Conservation (phyloP, 208 protist genomes). For the Crithidia brevicula region DNA sequence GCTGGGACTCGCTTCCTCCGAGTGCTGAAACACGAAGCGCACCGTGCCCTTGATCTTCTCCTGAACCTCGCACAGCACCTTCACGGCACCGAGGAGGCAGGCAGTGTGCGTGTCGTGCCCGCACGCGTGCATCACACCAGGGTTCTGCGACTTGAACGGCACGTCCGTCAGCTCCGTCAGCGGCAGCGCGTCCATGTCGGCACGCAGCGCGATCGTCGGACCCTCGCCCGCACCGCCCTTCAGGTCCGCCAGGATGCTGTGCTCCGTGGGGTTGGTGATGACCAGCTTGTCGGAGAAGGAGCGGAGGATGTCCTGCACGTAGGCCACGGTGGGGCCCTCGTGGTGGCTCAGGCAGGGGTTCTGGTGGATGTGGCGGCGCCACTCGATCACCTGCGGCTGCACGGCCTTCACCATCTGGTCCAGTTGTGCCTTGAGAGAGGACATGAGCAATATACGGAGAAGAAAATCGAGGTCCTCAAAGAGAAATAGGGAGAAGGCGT, state of each 20-base stretch:
- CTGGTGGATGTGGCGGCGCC: conserved; percentile 66
- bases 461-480: too few species aligned
- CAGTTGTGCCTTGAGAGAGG: conserved; percentile 26
- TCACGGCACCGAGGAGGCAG: conserved; percentile 53
- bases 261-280: conserved; percentile 39
- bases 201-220: conserved; percentile 51
- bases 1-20: conserved; percentile 59
- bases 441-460: conserved; percentile 10
- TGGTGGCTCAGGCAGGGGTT: conserved; percentile 49
- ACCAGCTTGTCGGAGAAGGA: conserved; percentile 38
- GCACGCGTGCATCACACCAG: conserved; percentile 68
- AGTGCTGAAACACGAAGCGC: conserved; percentile 78
- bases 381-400: conserved; percentile 49
- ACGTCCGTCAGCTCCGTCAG: conserved; percentile 52
- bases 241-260: conserved; percentile 48
- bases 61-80: conserved; percentile 44
- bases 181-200: conserved; percentile 68
- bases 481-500: too few species aligned
- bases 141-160: conserved; percentile 49
- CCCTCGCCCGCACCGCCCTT: conserved; percentile 43
- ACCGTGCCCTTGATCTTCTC: conserved; percentile 60
- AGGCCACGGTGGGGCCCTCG: conserved; percentile 56
- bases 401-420: conserved; percentile 36
- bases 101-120: conserved; percentile 66
- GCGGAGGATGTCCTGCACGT: conserved; percentile 38